Percentiles rank a stretch among this genome's conserved stretches.
These are phyloP conservation scores for Vigna unguiculata DNA, from an alignment of 306 rosid species.

Conservation along the genomic window DNA sequence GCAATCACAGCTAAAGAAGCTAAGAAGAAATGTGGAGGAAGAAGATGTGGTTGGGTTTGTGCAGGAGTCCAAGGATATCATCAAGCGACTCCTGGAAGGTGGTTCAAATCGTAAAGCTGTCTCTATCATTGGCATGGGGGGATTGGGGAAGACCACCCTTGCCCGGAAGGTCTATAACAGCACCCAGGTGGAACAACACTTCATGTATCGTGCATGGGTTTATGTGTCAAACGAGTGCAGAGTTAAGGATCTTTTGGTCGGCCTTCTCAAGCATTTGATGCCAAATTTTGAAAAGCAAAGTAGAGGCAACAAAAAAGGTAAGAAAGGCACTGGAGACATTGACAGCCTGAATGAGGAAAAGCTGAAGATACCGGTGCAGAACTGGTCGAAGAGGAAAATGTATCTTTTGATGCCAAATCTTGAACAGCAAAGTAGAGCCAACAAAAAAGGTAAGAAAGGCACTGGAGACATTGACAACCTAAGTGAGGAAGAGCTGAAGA, in stretches of 20 bases:
- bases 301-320: not conserved
- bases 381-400: not conserved
- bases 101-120: not conserved
- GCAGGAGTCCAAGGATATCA: not conserved
- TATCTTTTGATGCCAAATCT: constrained; percentile 3
- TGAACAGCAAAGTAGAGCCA: no score
- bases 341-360: constrained; percentile 5
- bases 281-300: not conserved
- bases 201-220: not conserved
- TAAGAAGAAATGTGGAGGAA: constrained; percentile 26
- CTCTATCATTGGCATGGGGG: constrained; percentile 30
- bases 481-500: no score
- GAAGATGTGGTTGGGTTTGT: constrained; percentile 19
- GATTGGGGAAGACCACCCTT: constrained; percentile 42
- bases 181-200: not conserved
- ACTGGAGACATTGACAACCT: no score
- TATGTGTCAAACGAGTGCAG: not conserved
- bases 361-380: not conserved
- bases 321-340: not conserved
- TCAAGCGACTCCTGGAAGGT: not conserved
- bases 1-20: no score
- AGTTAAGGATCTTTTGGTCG: not conserved
- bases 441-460: no score
- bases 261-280: not conserved
- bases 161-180: constrained; percentile 25